phyloP scores from a whole-genome alignment of 768 basidiomycete species.

The Mrakia frigida region DNA sequence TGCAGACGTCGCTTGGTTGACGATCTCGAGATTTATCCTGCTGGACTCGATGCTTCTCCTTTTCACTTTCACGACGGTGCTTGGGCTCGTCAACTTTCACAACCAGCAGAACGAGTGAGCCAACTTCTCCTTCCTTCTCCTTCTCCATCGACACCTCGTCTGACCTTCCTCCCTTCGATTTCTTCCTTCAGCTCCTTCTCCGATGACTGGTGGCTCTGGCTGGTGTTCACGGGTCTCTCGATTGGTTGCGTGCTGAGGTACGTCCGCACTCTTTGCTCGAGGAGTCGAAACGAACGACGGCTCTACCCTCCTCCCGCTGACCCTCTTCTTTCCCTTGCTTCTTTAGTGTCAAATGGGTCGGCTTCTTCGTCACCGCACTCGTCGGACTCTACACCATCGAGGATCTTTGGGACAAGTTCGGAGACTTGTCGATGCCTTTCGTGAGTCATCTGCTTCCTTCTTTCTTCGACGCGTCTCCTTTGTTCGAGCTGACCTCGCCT shows the following conservation, averaged over 20 bases:
- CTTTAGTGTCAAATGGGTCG: conserved; percentile 86
- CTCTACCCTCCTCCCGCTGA: neutral
- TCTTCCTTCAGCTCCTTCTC: conserved; percentile 67
- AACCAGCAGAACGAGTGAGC: conserved; percentile 89
- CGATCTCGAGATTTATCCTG: conserved; percentile 94
- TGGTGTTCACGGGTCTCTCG: conserved; percentile 83
- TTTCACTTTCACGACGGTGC: conserved; percentile 96
- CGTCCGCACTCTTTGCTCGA: conserved; percentile 25
- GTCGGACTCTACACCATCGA: conserved; percentile 95
- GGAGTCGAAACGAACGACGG: neutral
- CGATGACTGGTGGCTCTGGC: conserved; percentile 96
- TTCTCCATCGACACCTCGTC: neutral
- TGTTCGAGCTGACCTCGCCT: neutral
- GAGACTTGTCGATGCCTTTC: conserved; percentile 82
- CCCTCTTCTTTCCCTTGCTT: neutral
- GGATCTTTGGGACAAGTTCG: conserved; percentile 98
- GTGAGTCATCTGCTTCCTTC: conserved; percentile 52
- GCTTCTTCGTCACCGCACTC: conserved; percentile 87
- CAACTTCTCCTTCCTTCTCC: conserved; percentile 25
- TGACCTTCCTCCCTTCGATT: neutral
- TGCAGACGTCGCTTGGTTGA: conserved; percentile 92
- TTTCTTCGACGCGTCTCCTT: neutral
- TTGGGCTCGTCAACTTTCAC: conserved; percentile 91
- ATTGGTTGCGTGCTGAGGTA: conserved; percentile 94
- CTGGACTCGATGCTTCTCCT: conserved; percentile 98